Evolutionary conservation across 1,139 yeast species (phyloP), one percentile per base, ranked within the genome.

Genomic region (Pichia sp.): DNA sequence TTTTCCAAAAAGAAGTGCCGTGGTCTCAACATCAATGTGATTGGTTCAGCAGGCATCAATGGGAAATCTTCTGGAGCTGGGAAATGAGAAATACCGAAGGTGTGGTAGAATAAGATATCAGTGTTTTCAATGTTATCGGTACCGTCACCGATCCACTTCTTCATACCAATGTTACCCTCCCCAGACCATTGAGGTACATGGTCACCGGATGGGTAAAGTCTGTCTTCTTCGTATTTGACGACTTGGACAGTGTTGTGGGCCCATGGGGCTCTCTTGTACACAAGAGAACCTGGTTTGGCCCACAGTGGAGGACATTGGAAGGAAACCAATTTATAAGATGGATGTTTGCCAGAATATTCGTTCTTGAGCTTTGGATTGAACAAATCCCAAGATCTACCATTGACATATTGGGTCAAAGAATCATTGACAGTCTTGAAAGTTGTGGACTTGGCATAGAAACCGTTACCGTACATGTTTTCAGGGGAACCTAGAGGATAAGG

Each of bases 41-140:
- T 82, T 62, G 87, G 85, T 71, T 86, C 95, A 41, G 90, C 85
- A 48, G 95, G 95, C 95, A 86, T 86, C 60, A 87, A 80, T 55
- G 95, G 93, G 83, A 85, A 87, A 70, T 86, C 95, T 73, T 86
- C 95, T 56, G 95, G 93, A 12, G 91, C 83, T 56, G 95, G 95
- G 79, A 85, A 83, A 66, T 86, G 95, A 43, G 93, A 83, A 59
- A 86, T 79, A 64, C 95, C 95, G 66, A 86, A 86, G 37, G 91
- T 85, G 69, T 85, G 93, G 82, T 83, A 87, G 62, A 83, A 71
- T 48, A 85, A 75, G 58, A 85, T 76, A 66, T 85, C 91, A 41
- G 86, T 81, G 70, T 85, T 78, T 62, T 83, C 87, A 63, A 85
- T 72, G 21, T 68, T 68, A 49, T 78, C 89, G 9, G 71, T 55